phyloP scores from a whole-genome alignment of 225 moss, liverwort and hornwort genomes.

The Polytrichum commune region DNA sequence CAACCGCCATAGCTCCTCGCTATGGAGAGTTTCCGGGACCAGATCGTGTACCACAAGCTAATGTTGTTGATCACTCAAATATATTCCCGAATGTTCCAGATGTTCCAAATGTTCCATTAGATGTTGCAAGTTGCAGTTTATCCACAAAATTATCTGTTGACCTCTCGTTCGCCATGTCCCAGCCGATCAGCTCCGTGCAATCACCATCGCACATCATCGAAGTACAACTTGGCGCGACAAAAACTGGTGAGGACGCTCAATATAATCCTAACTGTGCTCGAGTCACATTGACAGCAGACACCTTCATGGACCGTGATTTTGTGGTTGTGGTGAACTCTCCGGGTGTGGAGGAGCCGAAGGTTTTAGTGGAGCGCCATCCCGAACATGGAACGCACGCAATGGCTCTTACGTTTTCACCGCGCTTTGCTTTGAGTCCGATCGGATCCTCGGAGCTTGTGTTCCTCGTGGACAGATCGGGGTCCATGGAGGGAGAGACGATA shows the following conservation, averaged over 20 bases:
- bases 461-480: constrained; percentile 52
- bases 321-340: constrained; percentile 34
- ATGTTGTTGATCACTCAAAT: no score
- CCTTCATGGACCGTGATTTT: constrained; percentile 40
- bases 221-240: constrained; percentile 20
- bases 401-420: constrained; percentile 43
- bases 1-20: constrained; percentile 44
- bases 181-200: constrained; percentile 34
- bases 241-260: not conserved
- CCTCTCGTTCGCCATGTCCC: constrained; percentile 20
- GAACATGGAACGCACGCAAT: constrained; percentile 35
- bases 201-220: constrained; percentile 25
- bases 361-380: constrained; percentile 48
- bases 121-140: not conserved
- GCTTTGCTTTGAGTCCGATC: constrained; percentile 30
- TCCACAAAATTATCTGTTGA: constrained; percentile 9
- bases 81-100: not conserved
- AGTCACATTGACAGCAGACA: constrained; percentile 28
- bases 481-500: constrained; percentile 33
- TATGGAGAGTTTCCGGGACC: constrained; percentile 12
- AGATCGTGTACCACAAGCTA: no score
- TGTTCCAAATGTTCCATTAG: not conserved
- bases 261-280: constrained; percentile 15
- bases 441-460: constrained; percentile 55
- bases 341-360: constrained; percentile 39